phyloP scores from a whole-genome alignment of 805 yeast species.

The Candida loeiensis region DNA sequence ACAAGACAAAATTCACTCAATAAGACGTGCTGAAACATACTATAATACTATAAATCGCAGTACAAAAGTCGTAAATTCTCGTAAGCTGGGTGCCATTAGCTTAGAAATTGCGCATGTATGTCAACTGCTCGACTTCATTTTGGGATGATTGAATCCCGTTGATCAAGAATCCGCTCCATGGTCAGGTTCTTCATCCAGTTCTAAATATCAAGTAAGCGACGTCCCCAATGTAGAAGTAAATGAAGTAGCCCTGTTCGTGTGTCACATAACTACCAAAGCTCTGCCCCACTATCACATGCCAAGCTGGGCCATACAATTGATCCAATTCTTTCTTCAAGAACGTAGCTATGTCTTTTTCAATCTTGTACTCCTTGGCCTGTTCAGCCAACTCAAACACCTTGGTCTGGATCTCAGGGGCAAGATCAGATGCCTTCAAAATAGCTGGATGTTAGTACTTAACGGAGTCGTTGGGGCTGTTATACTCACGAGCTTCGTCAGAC shows the following conservation, averaged over 20 bases:
- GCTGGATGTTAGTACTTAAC: constrained; percentile 22
- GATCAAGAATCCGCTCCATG: not conserved
- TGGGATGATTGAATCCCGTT: not conserved
- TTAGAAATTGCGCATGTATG: too few species aligned
- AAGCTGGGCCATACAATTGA: constrained; percentile 59
- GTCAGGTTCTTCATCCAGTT: constrained; percentile 43
- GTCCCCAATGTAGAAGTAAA: constrained; percentile 68
- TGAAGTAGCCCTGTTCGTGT: constrained; percentile 70
- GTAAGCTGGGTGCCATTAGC: too few species aligned
- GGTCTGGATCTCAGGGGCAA: constrained; percentile 52
- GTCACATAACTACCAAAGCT: constrained; percentile 78
- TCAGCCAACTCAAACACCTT: constrained; percentile 45
- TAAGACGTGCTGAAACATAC: not conserved
- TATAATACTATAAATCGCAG: not conserved
- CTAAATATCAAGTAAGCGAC: constrained; percentile 67
- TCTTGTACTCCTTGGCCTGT: constrained; percentile 40
- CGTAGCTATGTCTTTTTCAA: constrained; percentile 64
- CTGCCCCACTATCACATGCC: constrained; percentile 82
- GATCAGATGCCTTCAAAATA: constrained; percentile 40
- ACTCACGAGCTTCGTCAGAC: constrained; percentile 9
- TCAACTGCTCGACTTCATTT: too few species aligned
- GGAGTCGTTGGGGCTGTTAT: not conserved
- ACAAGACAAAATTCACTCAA: too few species aligned
- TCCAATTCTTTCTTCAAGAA: constrained; percentile 65
- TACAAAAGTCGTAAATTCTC: not conserved